Evolutionary conservation across 2,329 filamentous ascomycete species (phyloP), one percentile per base, ranked within the genome.

Genomic region (Amauroascus niger): DNA sequence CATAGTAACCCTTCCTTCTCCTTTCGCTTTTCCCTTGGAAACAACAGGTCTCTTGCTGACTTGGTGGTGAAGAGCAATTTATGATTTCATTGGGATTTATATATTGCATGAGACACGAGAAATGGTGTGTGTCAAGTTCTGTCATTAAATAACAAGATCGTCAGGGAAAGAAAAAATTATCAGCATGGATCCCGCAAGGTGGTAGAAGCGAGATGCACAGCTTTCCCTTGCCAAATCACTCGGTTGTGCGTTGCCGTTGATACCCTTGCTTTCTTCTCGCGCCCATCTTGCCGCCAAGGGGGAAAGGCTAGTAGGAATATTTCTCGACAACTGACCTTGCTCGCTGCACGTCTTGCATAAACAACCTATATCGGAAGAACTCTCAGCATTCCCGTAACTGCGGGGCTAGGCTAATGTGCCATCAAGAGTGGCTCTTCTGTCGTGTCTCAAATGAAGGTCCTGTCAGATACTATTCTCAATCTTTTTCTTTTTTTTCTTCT

Each of bases 251-350:
- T 28, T 16, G 5, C 26, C 26, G 39, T 16, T 51, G 39, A 32
- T 35, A 51, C 24, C 49, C 39, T n/a, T 24, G 16, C 37, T 33
- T n/a, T 24, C 32, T 3, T 22, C 49, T n/a, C 26, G 2, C 26
- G 37, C 40, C 49, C 40, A 51, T 39, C 32, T 41, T 46, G 41
- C 39, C 16, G 50, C 50, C 50, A 53, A 53, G 50, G 30, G n/a
- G n/a, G n/a, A 53, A 5, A n/a, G 18, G 32, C 50, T 39, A 47
- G 33, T 33, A 30, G 11, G 18, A 51, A 35, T n/a, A 14, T 39
- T 53, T 46, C 33, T 5, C 39, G 30, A 32, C 26, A 16, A 24
- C 14, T 20, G 49, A 9, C 49, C 37, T 35, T 52, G 39, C 41
- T 26, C 32, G 40, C 40, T 37, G 40, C 49, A 52, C 14, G 18